Evolutionary conservation across 495 filamentous ascomycete species (phyloP), one percentile per base, ranked within the genome.

Genomic region (Talaromyces liani): DNA sequence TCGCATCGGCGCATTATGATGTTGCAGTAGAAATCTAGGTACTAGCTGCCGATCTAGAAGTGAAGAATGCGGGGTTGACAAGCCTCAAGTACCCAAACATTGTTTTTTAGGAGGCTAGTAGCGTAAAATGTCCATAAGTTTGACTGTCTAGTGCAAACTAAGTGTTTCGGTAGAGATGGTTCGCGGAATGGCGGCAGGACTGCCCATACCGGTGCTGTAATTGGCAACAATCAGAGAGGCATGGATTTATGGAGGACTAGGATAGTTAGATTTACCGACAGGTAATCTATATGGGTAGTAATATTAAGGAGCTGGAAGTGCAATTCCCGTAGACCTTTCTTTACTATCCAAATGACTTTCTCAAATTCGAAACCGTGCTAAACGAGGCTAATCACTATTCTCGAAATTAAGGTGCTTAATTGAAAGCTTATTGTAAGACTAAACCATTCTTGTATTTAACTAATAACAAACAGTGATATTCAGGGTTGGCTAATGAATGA

Each of bases 131-230:
- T 5, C 9, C 39, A 16, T 8, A 12, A 41, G n/a, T 22, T 25
- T 8, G n/a, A 24, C 16, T 24, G 20, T 2, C 57, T 60, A 60
- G 57, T 27, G 34, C 22, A 34, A 18, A 5, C 33, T 22, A 2
- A 10, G 12, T 24, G 57, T 0, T 10, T 18, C 16, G 29, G 57
- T 18, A 41, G 53, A 29, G 4, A 16, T 60, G 9, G 57, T 20
- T 60, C 57, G 57, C 57, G 57, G 57, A 60, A 60, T 60, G n/a
- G 57, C 57, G 57, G 57, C 53, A 56, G 20, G 24, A 54, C 18
- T 18, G 24, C 20, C 20, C 22, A 31, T 27, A 27, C 7, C 18
- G 18, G 24, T 29, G 53, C 20, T 14, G 22, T 29, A 29, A 56
- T 3, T 27, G 20, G 7, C 53, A 56, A 27, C 14, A 29, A 56